These are phyloP conservation scores for Melampsora larici-populina DNA, from an alignment of 1,284 basidiomycete species.

Conservation along the genomic window DNA sequence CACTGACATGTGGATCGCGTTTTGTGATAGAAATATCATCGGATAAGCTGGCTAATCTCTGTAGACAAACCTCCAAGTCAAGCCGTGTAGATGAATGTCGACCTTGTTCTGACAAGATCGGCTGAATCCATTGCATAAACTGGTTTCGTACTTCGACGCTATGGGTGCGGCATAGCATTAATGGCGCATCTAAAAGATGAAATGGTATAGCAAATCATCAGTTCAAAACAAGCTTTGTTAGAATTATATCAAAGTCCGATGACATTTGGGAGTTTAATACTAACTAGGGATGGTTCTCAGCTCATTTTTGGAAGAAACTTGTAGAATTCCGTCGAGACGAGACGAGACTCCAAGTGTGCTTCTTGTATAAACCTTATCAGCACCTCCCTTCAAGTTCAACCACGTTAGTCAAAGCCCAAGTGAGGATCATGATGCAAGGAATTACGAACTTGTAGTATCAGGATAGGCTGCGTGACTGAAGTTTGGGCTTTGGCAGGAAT, in stretches of 20 bases:
- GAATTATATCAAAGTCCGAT: neutral
- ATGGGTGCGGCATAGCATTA: slow-evolving; percentile 14
- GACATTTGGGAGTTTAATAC: neutral
- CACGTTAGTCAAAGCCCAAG: too few species aligned
- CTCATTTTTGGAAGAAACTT: neutral
- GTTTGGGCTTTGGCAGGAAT: neutral
- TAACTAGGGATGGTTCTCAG: neutral
- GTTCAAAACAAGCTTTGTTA: too few species aligned
- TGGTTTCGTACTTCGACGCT: neutral
- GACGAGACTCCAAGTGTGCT: neutral
- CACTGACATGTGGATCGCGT: slow-evolving; percentile 18
- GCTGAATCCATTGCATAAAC: slow-evolving; percentile 19
- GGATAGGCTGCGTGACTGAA: neutral
- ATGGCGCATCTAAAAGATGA: slow-evolving; percentile 21
- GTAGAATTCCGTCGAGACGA: neutral
- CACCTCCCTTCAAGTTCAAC: neutral
- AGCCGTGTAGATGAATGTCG: neutral
- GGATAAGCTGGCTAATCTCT: neutral
- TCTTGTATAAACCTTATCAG: neutral
- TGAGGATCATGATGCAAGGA: neutral
- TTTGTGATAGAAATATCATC: neutral
- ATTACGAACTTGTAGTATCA: neutral
- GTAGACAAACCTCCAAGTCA: slow-evolving; percentile 7
- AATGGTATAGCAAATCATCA: neutral
- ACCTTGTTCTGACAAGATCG: neutral